phyloP scores from a whole-genome alignment of 1,284 basidiomycete genomes.

The Mixia osmundae region DNA sequence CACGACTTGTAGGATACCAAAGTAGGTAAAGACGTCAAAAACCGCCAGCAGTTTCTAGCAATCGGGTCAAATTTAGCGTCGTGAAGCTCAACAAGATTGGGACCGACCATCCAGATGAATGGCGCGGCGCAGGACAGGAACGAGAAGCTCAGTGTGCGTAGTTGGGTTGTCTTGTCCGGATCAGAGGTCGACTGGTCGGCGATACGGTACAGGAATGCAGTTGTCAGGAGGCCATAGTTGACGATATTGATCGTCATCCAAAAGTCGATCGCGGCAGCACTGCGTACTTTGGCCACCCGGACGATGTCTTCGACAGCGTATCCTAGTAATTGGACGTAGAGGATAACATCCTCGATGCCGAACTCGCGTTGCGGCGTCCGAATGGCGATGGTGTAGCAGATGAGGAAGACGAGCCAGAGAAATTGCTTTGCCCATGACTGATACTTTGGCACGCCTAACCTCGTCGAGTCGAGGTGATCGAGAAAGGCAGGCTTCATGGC shows the following conservation, averaged over 20 bases:
- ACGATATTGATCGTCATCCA: constrained; percentile 50
- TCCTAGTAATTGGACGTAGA: constrained; percentile 14
- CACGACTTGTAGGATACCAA: constrained; percentile 11
- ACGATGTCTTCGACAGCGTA: constrained; percentile 18
- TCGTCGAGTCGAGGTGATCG: constrained; percentile 45
- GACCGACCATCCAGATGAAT: constrained; percentile 10
- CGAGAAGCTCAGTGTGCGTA: constrained; percentile 13
- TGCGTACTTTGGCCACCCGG: constrained; percentile 36
- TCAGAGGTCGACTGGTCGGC: constrained; percentile 32
- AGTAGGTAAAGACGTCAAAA: constrained; percentile 16
- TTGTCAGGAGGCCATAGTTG: constrained; percentile 43
- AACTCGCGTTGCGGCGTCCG: constrained; percentile 18
- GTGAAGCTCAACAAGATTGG: not conserved
- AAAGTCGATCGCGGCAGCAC: constrained; percentile 39
- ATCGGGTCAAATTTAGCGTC: not conserved
- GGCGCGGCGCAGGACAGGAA: constrained; percentile 15
- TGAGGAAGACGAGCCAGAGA: constrained; percentile 64
- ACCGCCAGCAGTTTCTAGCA: constrained; percentile 6
- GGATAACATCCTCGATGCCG: constrained; percentile 13
- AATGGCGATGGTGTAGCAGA: constrained; percentile 28
- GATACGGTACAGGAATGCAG: constrained; percentile 49
- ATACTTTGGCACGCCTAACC: constrained; percentile 66
- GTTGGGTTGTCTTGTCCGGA: constrained; percentile 15
- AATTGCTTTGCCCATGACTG: constrained; percentile 28
- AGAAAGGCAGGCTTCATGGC: constrained; percentile 31